Base-by-base conservation (phyloP, 495 filamentous ascomycete genomes). In the Lophium mytilinum region DNA sequence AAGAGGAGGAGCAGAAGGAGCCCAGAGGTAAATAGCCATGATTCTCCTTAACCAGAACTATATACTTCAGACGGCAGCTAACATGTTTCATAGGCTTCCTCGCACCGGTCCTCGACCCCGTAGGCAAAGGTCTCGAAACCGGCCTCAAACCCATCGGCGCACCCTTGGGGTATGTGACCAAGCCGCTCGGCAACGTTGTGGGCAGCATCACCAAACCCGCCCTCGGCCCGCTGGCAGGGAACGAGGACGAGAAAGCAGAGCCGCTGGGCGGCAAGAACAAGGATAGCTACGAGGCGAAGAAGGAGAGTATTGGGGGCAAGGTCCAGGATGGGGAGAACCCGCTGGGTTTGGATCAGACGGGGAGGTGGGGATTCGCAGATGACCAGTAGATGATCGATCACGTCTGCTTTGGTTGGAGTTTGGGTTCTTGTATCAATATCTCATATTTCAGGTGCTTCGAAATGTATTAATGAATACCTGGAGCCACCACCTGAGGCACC, bases 301-400 rank as follows among this genome's bases (percentile, higher is more conserved):
- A 66, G 48, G 63, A 68, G 53, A 68, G 62, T 46, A 53, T 68
- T 49, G 66, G 53, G 14, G 61, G 61, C 10, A 60, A 63, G 63
- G 53, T 61, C 53, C 66, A 67, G 61, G 65, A 64, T 36, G 66
- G 60, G 10, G 48, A 67, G 17, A 69, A 69, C 61, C 66, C 66
- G 49, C 37, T 69, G 45, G 66, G 66, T 19, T 53, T 69, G 64
- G 64, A 67, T 55, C 35, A 65, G 39, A 64, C 63, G 9, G 65
- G 63, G 30, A 9, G 58, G 55, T 68, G 60, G 60, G 66, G 66
- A 30, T 68, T 68, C 50, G 58, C 53, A 57, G 63, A 68, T 40
- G 63, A 66, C 53, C 47, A 58, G 46, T 36, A 39, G 21, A 37
- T 51, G 46, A 35, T 19, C 24, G 24, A 30, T 30, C 24, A 30